Percentiles rank a stretch among this genome's conserved stretches.
Evolutionary conservation across 176 grass and related monocot genomes (phyloP).

Genomic region (Avena insularis): DNA sequence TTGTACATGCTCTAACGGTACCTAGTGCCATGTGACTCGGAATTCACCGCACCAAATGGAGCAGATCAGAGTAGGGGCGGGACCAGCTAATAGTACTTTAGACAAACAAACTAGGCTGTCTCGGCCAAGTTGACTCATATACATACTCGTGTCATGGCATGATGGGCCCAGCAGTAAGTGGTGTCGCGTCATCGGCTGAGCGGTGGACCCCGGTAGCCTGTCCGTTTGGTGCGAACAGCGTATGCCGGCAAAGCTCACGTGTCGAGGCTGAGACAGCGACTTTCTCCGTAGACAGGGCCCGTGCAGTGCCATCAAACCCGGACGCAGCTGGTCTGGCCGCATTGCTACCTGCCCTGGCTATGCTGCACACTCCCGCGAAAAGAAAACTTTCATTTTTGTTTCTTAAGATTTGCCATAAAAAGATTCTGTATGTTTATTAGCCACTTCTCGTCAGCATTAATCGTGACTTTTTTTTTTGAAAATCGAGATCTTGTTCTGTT

Average conservation of each 20-base stretch:
- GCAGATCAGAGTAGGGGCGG: background rate
- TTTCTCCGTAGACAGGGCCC: background rate
- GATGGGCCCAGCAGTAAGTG: background rate
- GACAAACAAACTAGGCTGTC: background rate
- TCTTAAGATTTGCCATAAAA: background rate
- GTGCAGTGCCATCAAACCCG: background rate
- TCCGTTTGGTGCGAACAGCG: background rate
- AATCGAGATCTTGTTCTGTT: too few relatives aligned
- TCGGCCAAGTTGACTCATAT: constrained; percentile 25
- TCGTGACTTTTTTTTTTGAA: too few relatives aligned
- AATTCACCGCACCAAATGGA: background rate
- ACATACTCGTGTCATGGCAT: background rate
- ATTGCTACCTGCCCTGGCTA: background rate
- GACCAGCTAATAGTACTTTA: constrained; percentile 19
- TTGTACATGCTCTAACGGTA: too few relatives aligned
- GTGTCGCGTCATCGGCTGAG: constrained; percentile 20
- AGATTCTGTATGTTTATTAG: background rate
- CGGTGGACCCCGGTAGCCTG: constrained; percentile 7
- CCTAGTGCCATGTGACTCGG: background rate
- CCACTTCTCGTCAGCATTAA: too few relatives aligned
- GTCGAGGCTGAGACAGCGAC: constrained; percentile 28
- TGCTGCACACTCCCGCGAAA: background rate
- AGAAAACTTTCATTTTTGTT: too few relatives aligned
- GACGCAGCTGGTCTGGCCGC: background rate
- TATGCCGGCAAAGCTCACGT: constrained; percentile 33